These are phyloP conservation scores for Rubia peregrina DNA, from an alignment of 305 asterid species.

Conservation along the genomic window DNA sequence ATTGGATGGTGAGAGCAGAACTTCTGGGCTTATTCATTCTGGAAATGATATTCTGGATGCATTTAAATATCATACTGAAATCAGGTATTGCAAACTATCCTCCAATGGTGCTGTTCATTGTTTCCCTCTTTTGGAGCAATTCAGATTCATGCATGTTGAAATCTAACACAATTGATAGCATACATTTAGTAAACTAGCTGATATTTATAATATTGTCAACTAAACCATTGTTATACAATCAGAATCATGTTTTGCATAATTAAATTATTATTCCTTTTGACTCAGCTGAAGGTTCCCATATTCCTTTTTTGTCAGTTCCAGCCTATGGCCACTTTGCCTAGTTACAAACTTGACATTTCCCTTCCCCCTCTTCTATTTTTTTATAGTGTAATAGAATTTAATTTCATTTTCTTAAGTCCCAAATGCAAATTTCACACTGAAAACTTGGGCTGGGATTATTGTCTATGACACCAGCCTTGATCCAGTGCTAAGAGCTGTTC, in stretches of 20 bases:
- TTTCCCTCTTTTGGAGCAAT: constrained; percentile 5
- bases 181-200: not conserved
- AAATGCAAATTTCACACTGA: not conserved
- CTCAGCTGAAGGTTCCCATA: not conserved
- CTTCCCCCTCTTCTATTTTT: not conserved
- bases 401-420: not conserved
- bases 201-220: not conserved
- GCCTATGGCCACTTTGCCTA: too few species aligned
- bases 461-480: not conserved
- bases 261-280: too few species aligned
- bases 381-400: not conserved
- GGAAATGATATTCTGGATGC: constrained; percentile 88
- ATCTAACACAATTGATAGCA: not conserved
- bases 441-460: not conserved
- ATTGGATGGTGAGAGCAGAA: constrained; percentile 90
- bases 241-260: not conserved
- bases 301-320: not conserved
- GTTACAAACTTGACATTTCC: too few species aligned
- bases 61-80: constrained; percentile 71
- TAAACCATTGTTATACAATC: not conserved
- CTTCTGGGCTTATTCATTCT: constrained; percentile 66
- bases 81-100: constrained; percentile 43
- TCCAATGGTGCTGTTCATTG: constrained; percentile 2
- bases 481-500: not conserved
- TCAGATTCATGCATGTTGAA: not conserved